These are phyloP conservation scores for Plenodomus lindquistii DNA, from an alignment of 2,329 filamentous ascomycete species.

Conservation along the genomic window DNA sequence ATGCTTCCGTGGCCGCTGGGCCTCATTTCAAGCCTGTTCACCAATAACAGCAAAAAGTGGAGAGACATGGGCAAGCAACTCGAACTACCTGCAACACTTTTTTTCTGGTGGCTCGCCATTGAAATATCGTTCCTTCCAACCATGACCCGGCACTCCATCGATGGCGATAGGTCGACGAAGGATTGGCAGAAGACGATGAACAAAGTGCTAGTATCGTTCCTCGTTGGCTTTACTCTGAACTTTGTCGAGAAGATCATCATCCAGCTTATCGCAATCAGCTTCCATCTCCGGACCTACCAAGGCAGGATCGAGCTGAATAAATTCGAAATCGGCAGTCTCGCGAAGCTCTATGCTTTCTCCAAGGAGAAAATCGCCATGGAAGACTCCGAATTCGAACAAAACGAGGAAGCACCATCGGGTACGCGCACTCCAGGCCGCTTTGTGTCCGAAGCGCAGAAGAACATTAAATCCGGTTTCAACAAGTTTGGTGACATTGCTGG, in stretches of 20 bases:
- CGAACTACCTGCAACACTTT: slow-evolving; percentile 82
- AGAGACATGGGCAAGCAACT: slow-evolving; percentile 83
- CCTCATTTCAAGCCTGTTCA: slow-evolving; percentile 72
- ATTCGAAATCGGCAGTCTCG: slow-evolving; percentile 74
- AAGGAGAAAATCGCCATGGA: slow-evolving; percentile 68
- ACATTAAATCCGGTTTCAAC: slow-evolving; percentile 73
- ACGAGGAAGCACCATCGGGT: slow-evolving; percentile 55
- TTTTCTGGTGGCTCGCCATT: slow-evolving; percentile 89
- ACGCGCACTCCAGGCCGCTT: slow-evolving; percentile 73
- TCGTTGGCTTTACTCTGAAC: slow-evolving; percentile 79
- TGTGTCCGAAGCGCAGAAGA: slow-evolving; percentile 70
- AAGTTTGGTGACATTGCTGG: slow-evolving; percentile 86
- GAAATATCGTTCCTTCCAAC: slow-evolving; percentile 85
- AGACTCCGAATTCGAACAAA: slow-evolving; percentile 75
- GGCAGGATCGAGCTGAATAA: slow-evolving; percentile 92
- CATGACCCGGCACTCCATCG: slow-evolving; percentile 67
- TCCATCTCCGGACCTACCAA: slow-evolving; percentile 87
- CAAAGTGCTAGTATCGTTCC: slow-evolving; percentile 84
- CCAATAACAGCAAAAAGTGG: slow-evolving; percentile 92
- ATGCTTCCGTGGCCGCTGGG: slow-evolving; percentile 65
- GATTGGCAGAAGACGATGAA: slow-evolving; percentile 78
- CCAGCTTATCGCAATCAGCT: slow-evolving; percentile 90
- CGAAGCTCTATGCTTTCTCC: slow-evolving; percentile 67
- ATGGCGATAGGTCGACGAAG: slow-evolving; percentile 57
- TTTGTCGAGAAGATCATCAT: slow-evolving; percentile 91